Conservation (phyloP, 257 asterid genomes). For the Fraxinus americana region DNA sequence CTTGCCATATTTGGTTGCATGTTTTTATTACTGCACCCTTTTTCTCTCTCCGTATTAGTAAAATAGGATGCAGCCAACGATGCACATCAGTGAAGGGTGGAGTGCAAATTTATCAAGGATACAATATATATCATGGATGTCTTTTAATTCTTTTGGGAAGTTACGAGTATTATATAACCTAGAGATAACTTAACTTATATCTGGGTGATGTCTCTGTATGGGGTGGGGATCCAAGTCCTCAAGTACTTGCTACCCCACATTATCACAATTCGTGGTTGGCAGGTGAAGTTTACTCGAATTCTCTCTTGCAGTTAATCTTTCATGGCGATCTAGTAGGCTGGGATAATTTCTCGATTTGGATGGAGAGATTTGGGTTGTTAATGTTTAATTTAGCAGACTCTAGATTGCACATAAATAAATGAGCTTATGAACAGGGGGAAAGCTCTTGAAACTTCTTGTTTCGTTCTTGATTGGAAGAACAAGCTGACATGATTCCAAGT, state of each 20-base stretch:
- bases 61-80: too few relatives aligned
- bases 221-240: neutral
- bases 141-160: conserved; percentile 3
- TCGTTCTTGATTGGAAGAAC: neutral
- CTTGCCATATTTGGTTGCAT: too few relatives aligned
- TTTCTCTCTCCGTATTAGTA: too few relatives aligned
- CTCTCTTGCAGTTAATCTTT: neutral
- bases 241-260: neutral
- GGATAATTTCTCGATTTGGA: neutral
- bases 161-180: neutral
- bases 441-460: neutral
- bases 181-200: neutral
- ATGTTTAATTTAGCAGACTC: neutral
- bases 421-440: conserved; percentile 2
- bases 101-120: neutral
- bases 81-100: neutral
- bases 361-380: neutral
- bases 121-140: neutral
- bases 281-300: conserved; percentile 1
- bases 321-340: neutral
- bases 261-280: neutral
- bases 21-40: too few relatives aligned
- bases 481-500: conserved; percentile 1
- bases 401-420: neutral
- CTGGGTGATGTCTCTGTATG: neutral